Evolutionary conservation across 176 grass and related monocot species (phyloP).

Genomic region (Chrysopogon serrulatus): DNA sequence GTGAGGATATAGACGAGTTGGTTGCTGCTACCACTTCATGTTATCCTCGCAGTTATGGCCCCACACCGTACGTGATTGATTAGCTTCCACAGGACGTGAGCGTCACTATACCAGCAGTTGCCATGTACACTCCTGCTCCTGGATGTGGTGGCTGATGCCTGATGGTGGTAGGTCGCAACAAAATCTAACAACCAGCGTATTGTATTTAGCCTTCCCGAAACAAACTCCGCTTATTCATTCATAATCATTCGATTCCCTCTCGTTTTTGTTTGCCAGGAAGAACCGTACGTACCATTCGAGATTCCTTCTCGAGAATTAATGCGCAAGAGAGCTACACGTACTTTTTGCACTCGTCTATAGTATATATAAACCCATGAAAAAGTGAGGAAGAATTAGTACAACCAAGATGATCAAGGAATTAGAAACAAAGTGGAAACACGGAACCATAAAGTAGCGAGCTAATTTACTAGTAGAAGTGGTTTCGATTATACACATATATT

Average conservation of each 20-base stretch:
- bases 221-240: neutral
- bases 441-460: neutral
- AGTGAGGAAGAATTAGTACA: neutral
- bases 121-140: neutral
- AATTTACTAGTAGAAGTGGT: neutral
- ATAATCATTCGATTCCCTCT: neutral
- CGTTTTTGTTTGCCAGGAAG: neutral
- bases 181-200: slow-evolving; percentile 9
- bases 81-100: slow-evolving; percentile 28
- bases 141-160: neutral
- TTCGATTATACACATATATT: neutral
- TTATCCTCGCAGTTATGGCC: neutral
- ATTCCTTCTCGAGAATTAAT: too few relatives aligned
- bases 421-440: neutral
- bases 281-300: too few relatives aligned
- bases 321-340: neutral
- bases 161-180: slow-evolving; percentile 2
- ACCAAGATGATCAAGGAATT: neutral
- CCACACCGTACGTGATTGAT: neutral
- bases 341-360: neutral
- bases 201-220: neutral
- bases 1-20: neutral
- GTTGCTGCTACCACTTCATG: neutral
- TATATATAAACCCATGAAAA: neutral
- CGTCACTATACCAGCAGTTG: slow-evolving; percentile 13